Conservation (phyloP, 2,329 filamentous ascomycete species). For the Colletotrichum phormii region DNA sequence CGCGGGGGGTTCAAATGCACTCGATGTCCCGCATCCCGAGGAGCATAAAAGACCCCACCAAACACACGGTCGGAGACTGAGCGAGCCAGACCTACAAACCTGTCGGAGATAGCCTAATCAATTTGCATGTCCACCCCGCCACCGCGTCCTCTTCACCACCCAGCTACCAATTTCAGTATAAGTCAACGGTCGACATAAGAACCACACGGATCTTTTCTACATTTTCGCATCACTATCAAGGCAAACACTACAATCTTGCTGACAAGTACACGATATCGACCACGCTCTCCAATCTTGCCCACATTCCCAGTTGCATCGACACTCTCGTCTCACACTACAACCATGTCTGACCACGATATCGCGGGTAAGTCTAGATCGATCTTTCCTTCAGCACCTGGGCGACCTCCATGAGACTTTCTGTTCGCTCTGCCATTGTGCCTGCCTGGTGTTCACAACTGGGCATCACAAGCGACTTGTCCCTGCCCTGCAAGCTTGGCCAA, state of each 20-base stretch:
- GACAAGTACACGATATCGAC: background rate
- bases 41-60: slow-evolving; percentile 35
- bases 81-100: slow-evolving; percentile 12
- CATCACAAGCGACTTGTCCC: background rate
- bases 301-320: background rate
- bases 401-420: background rate
- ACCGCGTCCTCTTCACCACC: slow-evolving; percentile 4
- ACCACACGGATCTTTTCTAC: background rate
- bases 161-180: slow-evolving; percentile 18
- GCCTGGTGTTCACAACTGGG: background rate
- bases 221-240: background rate
- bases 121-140: slow-evolving; percentile 22
- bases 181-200: background rate
- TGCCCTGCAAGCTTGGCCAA: background rate
- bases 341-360: slow-evolving; percentile 76
- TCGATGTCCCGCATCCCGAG: slow-evolving; percentile 27
- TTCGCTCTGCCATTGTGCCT: background rate
- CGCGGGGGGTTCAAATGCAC: slow-evolving; percentile 32
- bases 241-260: background rate
- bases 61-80: background rate
- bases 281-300: background rate
- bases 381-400: background rate
- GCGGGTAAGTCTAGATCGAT: slow-evolving; percentile 63
- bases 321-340: slow-evolving; percentile 30
- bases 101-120: slow-evolving; percentile 6